Evolutionary conservation across 371 early-diverging fungal genomes (phyloP), one percentile per base, ranked within the genome.

Genomic region (Rhizopus sp.): DNA sequence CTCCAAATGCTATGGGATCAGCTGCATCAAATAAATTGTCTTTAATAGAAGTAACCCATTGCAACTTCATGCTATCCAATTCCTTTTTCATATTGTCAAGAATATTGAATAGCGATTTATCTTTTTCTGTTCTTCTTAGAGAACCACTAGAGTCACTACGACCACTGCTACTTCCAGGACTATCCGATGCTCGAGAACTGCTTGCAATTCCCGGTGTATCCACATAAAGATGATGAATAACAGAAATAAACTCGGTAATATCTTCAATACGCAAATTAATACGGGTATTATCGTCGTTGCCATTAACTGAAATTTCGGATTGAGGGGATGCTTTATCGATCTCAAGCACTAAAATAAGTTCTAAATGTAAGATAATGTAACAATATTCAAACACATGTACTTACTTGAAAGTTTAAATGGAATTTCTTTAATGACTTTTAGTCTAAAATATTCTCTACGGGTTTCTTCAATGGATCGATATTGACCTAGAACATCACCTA

Each of bases 301-400:
- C 74, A 13, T 76, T 71, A 3, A 87, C 67, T 12, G 82, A 79
- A n/a, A 90, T 78, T 58, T 90, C 89, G 49, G 87, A 85, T 30
- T 77, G 80, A 5, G 89, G 85, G 5, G 88, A 79, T 7, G 64
- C 60, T 33, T 81, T 88, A 40, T 85, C 88, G 62, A 85, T 6
- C 34, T 34, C 16, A 16, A 35, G 13, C 41, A 13, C 3, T 33
- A 48, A 16, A 16, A 6, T 32, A 3, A 23, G 3, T 37, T 17
- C n/a, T 35, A 4, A 1, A 16, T 34, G 16, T 33, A 0, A 35
- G 33, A 12, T 32, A 5, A 4, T 16, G 34, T 8, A 33, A 16
- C 2, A 33, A 15, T 32, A 3, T 2, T 32, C 7, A 39, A 17
- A 9, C 39, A 7, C 16, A 6, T 7, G 1, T 17, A 30, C 42